A percentile compares a stretch with the other conserved stretches of the same genome.
Evolutionary conservation across 2,329 filamentous ascomycete genomes (phyloP).

Genomic region (Lachnellula cervina): DNA sequence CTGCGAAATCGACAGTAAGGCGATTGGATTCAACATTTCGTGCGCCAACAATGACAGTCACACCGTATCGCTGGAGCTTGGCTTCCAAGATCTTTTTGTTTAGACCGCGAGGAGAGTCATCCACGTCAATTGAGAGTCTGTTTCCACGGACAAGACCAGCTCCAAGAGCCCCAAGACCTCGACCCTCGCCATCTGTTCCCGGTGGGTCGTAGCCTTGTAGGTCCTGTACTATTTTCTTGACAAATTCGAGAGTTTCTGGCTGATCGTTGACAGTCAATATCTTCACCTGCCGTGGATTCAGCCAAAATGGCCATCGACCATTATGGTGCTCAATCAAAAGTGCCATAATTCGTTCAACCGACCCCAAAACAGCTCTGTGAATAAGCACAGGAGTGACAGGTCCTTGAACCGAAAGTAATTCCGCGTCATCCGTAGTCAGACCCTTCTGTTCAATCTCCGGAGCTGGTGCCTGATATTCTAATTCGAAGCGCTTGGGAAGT

Average conservation of each 20-base stretch:
- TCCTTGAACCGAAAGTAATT: constrained; percentile 47
- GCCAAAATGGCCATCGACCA: constrained; percentile 82
- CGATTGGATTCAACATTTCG: constrained; percentile 54
- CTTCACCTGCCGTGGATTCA: constrained; percentile 73
- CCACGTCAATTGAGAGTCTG: constrained; percentile 61
- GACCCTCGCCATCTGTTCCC: neutral
- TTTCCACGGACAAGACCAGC: constrained; percentile 24
- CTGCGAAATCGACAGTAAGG: constrained; percentile 46
- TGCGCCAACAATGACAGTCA: constrained; percentile 68
- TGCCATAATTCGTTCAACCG: constrained; percentile 79
- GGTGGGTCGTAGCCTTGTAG: constrained; percentile 1
- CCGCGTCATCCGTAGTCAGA: constrained; percentile 45
- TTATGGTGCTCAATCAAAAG: constrained; percentile 79
- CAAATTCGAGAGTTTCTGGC: constrained; percentile 24
- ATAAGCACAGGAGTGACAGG: constrained; percentile 71
- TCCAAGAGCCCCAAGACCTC: constrained; percentile 3
- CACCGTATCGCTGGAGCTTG: constrained; percentile 65
- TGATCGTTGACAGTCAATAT: constrained; percentile 68
- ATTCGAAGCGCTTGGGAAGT: constrained; percentile 72
- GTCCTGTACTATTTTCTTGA: constrained; percentile 14
- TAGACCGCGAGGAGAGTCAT: constrained; percentile 57
- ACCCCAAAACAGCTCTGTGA: constrained; percentile 79
- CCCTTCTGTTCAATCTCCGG: constrained; percentile 55
- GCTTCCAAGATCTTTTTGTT: constrained; percentile 68
- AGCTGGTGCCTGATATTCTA: constrained; percentile 68